A percentile compares a stretch with the other conserved stretches of the same genome.
phyloP scores from a whole-genome alignment of 2,329 filamentous ascomycete genomes.

The Neofusicoccum parvum region DNA sequence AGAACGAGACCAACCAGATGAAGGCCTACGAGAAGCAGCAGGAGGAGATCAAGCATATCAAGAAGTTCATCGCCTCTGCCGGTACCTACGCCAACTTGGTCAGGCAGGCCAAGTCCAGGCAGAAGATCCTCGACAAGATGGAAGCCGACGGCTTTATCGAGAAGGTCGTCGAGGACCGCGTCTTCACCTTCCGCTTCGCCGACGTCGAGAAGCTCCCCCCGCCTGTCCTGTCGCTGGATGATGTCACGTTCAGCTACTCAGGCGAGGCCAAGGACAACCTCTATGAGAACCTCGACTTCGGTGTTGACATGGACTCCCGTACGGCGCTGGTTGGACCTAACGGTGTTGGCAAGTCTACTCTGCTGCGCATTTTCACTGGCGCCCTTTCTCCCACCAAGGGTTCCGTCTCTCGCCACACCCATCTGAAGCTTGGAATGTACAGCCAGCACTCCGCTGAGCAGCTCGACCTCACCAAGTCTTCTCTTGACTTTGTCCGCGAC shows the following conservation, averaged over 20 bases:
- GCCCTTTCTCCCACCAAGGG: constrained; percentile 85
- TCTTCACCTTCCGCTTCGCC: constrained; percentile 98
- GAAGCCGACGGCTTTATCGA: constrained; percentile 99
- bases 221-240: constrained; percentile 92
- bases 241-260: constrained; percentile 98
- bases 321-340: constrained; percentile 96
- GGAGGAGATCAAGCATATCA: constrained; percentile 98
- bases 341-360: constrained; percentile 97
- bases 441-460: constrained; percentile 98
- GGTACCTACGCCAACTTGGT: constrained; percentile 99
- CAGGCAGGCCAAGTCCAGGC: constrained; percentile 95
- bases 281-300: constrained; percentile 94
- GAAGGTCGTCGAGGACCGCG: constrained; percentile 77
- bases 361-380: constrained; percentile 94
- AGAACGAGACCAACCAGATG: constrained; percentile 97
- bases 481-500: constrained; percentile 95
- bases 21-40: constrained; percentile 99
- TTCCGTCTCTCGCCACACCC: constrained; percentile 86
- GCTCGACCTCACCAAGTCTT: constrained; percentile 96
- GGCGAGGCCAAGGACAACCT: constrained; percentile 86
- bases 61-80: constrained; percentile 99
- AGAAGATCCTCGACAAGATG: constrained; percentile 99
- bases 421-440: constrained; percentile 98
- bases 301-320: constrained; percentile 99
- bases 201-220: constrained; percentile 99